Percentiles rank a stretch among this genome's conserved stretches.
phyloP scores from a whole-genome alignment of 148 eudicot species.

The Pharnaceum exiguum region DNA sequence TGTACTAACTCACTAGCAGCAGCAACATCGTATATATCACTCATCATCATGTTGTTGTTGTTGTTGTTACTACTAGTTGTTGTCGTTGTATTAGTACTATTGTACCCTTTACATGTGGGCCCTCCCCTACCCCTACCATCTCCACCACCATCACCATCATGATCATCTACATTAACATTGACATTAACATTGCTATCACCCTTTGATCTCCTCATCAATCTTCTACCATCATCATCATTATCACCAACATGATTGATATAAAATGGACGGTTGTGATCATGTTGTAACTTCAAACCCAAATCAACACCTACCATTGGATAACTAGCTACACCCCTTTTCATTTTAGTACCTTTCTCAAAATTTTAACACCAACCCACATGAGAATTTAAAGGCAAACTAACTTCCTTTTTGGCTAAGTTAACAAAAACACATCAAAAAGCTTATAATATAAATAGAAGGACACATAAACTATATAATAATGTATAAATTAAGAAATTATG shows the following conservation, averaged over 20 bases:
- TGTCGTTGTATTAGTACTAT: not conserved
- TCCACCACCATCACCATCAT: constrained; percentile 8
- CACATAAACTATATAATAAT: too few species aligned
- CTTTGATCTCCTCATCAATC: too few species aligned
- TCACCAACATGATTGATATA: not conserved
- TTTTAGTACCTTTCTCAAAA: too few species aligned
- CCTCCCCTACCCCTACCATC: too few species aligned
- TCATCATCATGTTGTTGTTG: not conserved
- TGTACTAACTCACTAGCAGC: too few species aligned
- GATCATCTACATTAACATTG: constrained; percentile 5
- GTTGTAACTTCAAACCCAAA: constrained; percentile 25
- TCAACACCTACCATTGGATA: constrained; percentile 19
- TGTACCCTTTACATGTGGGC: constrained; percentile 25
- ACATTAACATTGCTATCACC: not conserved
- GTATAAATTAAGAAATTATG: constrained; percentile 2
- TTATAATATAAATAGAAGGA: too few species aligned
- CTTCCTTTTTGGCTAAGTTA: too few species aligned
- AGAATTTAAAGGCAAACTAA: too few species aligned
- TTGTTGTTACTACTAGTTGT: not conserved
- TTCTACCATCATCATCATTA: constrained; percentile 6
- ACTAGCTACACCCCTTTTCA: too few species aligned
- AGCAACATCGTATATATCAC: constrained; percentile 1
- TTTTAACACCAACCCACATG: too few species aligned
- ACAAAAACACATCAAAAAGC: too few species aligned
- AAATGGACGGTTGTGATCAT: constrained; percentile 23